These are phyloP conservation scores for Leptographium procerum DNA, from an alignment of 2,329 filamentous ascomycete genomes.

Conservation along the genomic window DNA sequence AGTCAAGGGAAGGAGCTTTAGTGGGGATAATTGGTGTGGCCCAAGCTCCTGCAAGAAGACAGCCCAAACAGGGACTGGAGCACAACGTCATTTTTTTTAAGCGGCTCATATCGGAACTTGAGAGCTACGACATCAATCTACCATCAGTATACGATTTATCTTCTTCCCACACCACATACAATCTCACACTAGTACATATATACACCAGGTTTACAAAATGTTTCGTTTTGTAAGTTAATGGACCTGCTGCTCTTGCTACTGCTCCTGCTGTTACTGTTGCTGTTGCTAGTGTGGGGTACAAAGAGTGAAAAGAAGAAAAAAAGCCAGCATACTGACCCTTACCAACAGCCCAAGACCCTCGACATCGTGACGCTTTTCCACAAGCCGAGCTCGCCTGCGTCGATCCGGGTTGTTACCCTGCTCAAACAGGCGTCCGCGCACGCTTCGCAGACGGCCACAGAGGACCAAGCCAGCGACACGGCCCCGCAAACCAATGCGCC, in stretches of 20 bases:
- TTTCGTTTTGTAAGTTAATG: background rate
- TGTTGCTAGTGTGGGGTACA: background rate
- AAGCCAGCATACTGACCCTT: background rate
- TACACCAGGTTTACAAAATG: background rate
- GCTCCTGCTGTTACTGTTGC: too few relatives aligned
- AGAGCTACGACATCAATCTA: background rate
- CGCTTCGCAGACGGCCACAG: conserved; percentile 54
- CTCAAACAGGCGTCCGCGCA: conserved; percentile 71
- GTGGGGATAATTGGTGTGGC: background rate
- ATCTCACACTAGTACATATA: too few relatives aligned
- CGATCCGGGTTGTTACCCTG: conserved; percentile 59
- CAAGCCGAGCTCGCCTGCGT: conserved; percentile 62
- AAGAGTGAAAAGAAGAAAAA: background rate
- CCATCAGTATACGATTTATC: background rate
- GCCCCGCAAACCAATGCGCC: conserved; percentile 15
- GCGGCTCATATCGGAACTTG: background rate
- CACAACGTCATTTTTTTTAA: background rate
- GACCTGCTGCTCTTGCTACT: too few relatives aligned
- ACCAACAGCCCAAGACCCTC: conserved; percentile 58
- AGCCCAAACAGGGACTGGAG: background rate
- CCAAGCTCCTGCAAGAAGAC: background rate
- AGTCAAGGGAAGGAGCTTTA: background rate
- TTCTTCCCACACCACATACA: background rate
- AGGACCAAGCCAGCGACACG: conserved; percentile 63
- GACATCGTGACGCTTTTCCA: conserved; percentile 97